Conservation (phyloP, 306 rosid genomes). For the Medicago truncatula region DNA sequence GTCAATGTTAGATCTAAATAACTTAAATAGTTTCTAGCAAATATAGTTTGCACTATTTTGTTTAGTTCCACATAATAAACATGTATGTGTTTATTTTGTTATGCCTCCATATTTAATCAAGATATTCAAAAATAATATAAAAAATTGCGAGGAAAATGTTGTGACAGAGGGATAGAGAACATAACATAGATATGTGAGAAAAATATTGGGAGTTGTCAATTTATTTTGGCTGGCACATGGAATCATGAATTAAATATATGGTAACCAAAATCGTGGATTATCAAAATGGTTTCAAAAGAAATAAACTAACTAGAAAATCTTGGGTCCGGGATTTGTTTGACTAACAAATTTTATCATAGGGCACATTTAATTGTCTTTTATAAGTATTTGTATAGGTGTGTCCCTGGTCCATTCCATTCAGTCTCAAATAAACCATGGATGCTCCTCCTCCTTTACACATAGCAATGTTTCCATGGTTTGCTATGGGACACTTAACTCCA, state of each 20-base stretch:
- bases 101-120: conserved; percentile 42
- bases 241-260: conserved; percentile 35
- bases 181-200: conserved; percentile 40
- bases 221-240: conserved; percentile 75
- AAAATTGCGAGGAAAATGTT: background rate
- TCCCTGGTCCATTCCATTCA: background rate
- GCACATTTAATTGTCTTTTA: background rate
- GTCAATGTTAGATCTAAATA: conserved; percentile 58
- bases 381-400: too few species aligned
- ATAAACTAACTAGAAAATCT: background rate
- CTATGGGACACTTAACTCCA: conserved; percentile 45
- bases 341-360: background rate
- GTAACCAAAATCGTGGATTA: background rate
- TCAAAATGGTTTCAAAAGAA: background rate
- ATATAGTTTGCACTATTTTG: conserved; percentile 44
- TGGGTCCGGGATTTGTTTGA: background rate
- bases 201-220: conserved; percentile 48
- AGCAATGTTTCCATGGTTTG: conserved; percentile 46
- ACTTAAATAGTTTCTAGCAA: conserved; percentile 59
- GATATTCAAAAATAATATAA: background rate
- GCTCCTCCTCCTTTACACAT: conserved; percentile 11
- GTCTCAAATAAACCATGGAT: conserved; percentile 23
- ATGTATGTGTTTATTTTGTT: conserved; percentile 53
- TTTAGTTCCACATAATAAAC: conserved; percentile 52
- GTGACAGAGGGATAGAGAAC: background rate